Evolutionary conservation across 2,329 filamentous ascomycete genomes (phyloP).

Genomic region (Zymoseptoria ardabiliae): DNA sequence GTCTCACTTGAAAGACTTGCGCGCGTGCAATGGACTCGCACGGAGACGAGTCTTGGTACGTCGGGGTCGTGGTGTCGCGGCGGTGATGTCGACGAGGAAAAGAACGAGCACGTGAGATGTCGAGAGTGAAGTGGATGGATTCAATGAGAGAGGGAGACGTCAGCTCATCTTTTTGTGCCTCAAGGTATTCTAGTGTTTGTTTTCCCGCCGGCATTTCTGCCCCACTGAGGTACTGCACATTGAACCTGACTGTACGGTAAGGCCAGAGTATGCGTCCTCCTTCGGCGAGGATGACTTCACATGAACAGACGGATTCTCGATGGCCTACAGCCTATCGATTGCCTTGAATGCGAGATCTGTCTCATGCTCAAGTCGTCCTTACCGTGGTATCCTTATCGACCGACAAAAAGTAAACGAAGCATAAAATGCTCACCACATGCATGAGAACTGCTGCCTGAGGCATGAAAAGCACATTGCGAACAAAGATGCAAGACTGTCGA

Average conservation of each 20-base stretch:
- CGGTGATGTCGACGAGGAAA: neutral
- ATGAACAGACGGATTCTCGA: neutral
- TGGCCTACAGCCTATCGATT: neutral
- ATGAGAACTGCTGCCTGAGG: no score
- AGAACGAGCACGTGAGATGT: neutral
- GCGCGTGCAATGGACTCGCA: neutral
- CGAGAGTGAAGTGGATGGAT: neutral
- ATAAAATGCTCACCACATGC: no score
- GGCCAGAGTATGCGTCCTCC: neutral
- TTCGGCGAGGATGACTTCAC: neutral
- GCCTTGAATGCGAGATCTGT: neutral
- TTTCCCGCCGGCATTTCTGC: neutral
- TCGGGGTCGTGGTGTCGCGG: neutral
- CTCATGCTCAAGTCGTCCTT: neutral
- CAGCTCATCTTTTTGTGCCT: neutral
- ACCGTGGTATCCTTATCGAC: no score
- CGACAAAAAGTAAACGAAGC: no score
- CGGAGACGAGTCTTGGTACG: neutral
- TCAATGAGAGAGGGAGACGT: neutral
- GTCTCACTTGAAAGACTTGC: neutral
- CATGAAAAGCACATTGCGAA: no score
- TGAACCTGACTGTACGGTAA: neutral
- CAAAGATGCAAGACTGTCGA: no score
- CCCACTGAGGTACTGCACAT: slow-evolving; percentile 2
- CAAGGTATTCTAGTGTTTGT: neutral